phyloP scores from a whole-genome alignment of 1,139 yeast species.

The Hanseniaspora uvarum region DNA sequence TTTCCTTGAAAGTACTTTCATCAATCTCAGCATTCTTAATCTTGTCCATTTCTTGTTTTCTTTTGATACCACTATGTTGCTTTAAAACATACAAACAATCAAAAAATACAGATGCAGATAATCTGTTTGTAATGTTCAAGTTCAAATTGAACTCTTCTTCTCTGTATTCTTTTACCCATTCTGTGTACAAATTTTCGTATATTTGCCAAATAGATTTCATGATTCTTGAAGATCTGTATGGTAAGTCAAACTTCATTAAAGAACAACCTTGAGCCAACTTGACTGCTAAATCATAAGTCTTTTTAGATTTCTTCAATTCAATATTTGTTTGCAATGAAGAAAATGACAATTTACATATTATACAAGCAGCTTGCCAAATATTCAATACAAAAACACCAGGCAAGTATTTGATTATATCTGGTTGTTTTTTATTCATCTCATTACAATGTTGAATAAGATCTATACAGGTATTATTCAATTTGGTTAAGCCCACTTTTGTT shows the following conservation, averaged over 20 bases:
- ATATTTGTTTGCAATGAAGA: constrained; percentile 58
- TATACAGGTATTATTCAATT: constrained; percentile 69
- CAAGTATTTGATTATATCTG: constrained; percentile 58
- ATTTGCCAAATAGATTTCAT: constrained; percentile 92
- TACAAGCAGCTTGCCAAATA: constrained; percentile 86
- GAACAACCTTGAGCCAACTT: constrained; percentile 68
- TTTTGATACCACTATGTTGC: constrained; percentile 78
- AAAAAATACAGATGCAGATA: constrained; percentile 87
- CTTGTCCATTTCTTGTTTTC: constrained; percentile 34
- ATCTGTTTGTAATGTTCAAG: constrained; percentile 63
- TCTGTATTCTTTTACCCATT: constrained; percentile 27
- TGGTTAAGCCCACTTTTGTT: constrained; percentile 61
- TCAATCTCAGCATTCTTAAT: constrained; percentile 23
- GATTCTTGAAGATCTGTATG: constrained; percentile 84
- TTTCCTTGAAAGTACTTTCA: constrained; percentile 27
- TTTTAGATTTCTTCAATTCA: constrained; percentile 64
- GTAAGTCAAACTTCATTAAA: constrained; percentile 80
- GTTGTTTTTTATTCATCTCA: constrained; percentile 48
- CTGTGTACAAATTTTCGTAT: constrained; percentile 39
- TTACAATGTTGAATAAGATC: constrained; percentile 59
- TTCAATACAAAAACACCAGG: constrained; percentile 75
- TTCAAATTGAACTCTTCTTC: constrained; percentile 31
- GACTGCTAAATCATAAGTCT: constrained; percentile 60
- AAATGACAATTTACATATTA: constrained; percentile 67
- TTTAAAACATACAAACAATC: constrained; percentile 77